Conservation (phyloP, 2,329 filamentous ascomycete species). For the Fusarium poae region DNA sequence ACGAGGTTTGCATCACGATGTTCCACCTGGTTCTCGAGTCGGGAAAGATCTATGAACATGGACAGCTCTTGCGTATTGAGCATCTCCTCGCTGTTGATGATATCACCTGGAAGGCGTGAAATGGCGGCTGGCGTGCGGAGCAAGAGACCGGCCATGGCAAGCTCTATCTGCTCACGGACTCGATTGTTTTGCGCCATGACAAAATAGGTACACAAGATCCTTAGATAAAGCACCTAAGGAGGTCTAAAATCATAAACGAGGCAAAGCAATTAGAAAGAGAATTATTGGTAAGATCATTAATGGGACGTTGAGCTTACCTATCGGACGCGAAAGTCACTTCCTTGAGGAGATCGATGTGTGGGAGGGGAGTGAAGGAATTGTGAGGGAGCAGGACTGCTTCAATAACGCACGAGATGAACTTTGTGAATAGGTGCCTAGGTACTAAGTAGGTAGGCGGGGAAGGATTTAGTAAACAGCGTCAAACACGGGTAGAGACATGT, state of each 20-base stretch:
- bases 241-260: not conserved
- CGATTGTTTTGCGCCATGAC: not conserved
- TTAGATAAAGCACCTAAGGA: not conserved
- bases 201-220: not conserved
- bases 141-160: not conserved
- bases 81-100: not conserved
- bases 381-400: not conserved
- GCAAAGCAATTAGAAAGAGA: not conserved
- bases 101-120: not conserved
- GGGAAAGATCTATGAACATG: conserved; percentile 2
- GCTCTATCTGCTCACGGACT: not conserved
- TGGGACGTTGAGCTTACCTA: not conserved
- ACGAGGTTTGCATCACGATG: not conserved
- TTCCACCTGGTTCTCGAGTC: not conserved
- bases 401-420: no score
- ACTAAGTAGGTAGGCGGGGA: not conserved
- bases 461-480: not conserved
- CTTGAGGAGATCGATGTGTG: not conserved
- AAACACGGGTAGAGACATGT: no score
- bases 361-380: not conserved
- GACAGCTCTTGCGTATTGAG: not conserved
- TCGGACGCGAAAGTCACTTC: no score
- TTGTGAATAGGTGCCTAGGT: not conserved
- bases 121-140: not conserved
- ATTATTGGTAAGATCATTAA: not conserved